A percentile compares a stretch with the other conserved stretches of the same genome.
phyloP scores from a whole-genome alignment of 805 yeast genomes.

The Candida chilensis region DNA sequence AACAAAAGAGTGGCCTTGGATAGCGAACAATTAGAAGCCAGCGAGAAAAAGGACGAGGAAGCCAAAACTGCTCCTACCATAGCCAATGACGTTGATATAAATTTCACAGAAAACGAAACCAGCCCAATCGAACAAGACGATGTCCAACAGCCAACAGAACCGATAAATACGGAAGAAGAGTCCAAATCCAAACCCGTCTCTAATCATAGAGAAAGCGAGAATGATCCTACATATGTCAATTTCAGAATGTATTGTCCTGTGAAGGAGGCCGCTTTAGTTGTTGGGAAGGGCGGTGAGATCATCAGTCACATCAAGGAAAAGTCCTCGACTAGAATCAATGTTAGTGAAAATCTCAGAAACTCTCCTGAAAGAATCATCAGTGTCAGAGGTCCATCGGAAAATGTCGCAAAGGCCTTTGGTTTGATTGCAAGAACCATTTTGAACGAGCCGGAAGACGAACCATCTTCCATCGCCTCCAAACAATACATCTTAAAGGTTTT shows the following conservation, averaged over 20 bases:
- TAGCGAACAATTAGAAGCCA: slow-evolving; percentile 40
- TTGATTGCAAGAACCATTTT: slow-evolving; percentile 56
- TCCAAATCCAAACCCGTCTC: slow-evolving; percentile 16
- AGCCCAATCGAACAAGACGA: slow-evolving; percentile 1
- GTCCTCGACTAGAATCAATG: slow-evolving; percentile 58
- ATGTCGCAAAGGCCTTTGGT: slow-evolving; percentile 78
- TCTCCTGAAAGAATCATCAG: slow-evolving; percentile 69
- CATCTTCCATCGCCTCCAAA: slow-evolving; percentile 46
- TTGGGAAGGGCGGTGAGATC: slow-evolving; percentile 75
- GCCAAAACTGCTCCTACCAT: slow-evolving; percentile 27
- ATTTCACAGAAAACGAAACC: slow-evolving; percentile 1
- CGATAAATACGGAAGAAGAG: background rate
- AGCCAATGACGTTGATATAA: background rate
- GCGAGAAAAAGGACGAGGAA: slow-evolving; percentile 30
- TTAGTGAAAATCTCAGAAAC: slow-evolving; percentile 63
- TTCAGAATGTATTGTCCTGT: slow-evolving; percentile 70
- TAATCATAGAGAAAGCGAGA: slow-evolving; percentile 28
- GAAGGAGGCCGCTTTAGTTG: slow-evolving; percentile 66
- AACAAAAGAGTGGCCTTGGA: slow-evolving; percentile 67
- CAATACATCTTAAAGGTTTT: slow-evolving; percentile 51
- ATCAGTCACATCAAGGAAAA: slow-evolving; percentile 55
- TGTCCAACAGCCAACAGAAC: background rate
- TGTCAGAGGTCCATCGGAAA: slow-evolving; percentile 66
- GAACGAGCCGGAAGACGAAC: slow-evolving; percentile 57
- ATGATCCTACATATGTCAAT: slow-evolving; percentile 54